These are phyloP conservation scores for Talaromyces albobiverticillius DNA, from an alignment of 2,329 filamentous ascomycete genomes.

Conservation along the genomic window DNA sequence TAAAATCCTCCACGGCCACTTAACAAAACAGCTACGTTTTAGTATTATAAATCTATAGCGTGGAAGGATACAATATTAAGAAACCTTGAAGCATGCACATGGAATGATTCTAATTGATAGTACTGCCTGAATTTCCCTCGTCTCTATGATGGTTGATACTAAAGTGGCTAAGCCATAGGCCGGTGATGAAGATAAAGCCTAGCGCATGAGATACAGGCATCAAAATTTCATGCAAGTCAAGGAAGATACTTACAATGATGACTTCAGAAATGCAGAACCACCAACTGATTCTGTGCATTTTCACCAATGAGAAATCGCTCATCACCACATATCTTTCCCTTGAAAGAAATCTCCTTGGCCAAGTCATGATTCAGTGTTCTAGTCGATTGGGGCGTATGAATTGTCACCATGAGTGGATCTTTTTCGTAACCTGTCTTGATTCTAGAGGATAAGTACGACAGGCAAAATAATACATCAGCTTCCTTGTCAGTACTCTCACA, in stretches of 20 bases:
- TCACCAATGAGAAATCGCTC: slow-evolving; percentile 63
- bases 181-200: too few relatives aligned
- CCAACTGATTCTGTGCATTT: slow-evolving; percentile 50
- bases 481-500: slow-evolving; percentile 33
- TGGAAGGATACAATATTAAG: too few relatives aligned
- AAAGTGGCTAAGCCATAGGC: too few relatives aligned
- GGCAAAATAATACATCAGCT: slow-evolving; percentile 32
- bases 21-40: too few relatives aligned
- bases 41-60: too few relatives aligned
- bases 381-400: slow-evolving; percentile 24
- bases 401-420: slow-evolving; percentile 22
- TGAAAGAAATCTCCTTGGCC: slow-evolving; percentile 50
- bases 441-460: slow-evolving; percentile 28
- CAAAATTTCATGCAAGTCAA: too few relatives aligned
- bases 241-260: not conserved
- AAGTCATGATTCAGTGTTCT: slow-evolving; percentile 30
- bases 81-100: too few relatives aligned
- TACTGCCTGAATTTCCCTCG: too few relatives aligned
- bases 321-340: slow-evolving; percentile 57
- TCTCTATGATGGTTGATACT: too few relatives aligned
- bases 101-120: too few relatives aligned
- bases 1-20: too few relatives aligned
- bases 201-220: too few relatives aligned
- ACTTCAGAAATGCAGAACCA: slow-evolving; percentile 50
- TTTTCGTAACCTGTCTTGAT: slow-evolving; percentile 24